A percentile compares a stretch with the other conserved stretches of the same genome.
phyloP scores from a whole-genome alignment of 1,139 yeast genomes.

The Suhomyces maxii region DNA sequence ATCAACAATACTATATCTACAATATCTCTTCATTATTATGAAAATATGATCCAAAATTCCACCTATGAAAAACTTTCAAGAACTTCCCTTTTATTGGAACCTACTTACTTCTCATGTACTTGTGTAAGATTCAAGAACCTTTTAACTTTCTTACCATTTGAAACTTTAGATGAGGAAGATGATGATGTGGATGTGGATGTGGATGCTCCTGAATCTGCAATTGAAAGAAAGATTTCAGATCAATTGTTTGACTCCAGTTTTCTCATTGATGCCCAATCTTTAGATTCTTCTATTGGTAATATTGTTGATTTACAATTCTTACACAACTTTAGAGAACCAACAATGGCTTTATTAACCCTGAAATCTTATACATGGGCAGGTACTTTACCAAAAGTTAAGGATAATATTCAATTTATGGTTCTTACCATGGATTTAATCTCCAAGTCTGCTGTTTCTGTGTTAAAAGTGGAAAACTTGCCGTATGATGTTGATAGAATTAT shows the following conservation, averaged over 20 bases:
- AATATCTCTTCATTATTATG: conserved; percentile 84
- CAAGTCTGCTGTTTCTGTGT: conserved; percentile 64
- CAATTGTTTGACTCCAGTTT: conserved; percentile 51
- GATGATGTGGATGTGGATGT: conserved; percentile 38
- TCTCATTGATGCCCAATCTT: conserved; percentile 54
- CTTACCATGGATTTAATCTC: conserved; percentile 66
- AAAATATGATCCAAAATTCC: conserved; percentile 56
- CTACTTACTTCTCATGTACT: conserved; percentile 56
- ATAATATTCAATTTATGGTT: conserved; percentile 61
- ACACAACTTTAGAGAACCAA: conserved; percentile 74
- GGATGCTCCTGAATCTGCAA: conserved; percentile 17
- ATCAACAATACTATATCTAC: conserved; percentile 56
- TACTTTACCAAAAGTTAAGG: conserved; percentile 57
- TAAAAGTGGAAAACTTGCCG: conserved; percentile 66
- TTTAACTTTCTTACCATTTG: conserved; percentile 73
- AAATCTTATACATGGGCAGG: conserved; percentile 78
- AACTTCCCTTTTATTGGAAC: conserved; percentile 64
- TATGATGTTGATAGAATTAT: conserved; percentile 68
- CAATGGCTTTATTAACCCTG: conserved; percentile 70
- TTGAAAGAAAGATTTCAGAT: conserved; percentile 5
- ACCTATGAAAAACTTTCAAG: conserved; percentile 48
- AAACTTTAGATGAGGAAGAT: conserved; percentile 43
- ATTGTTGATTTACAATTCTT: conserved; percentile 70
- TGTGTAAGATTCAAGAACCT: conserved; percentile 69
- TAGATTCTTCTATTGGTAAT: conserved; percentile 58